These are phyloP conservation scores for Penicillium sp. DNA, from an alignment of 2,329 filamentous ascomycete genomes.

Conservation along the genomic window DNA sequence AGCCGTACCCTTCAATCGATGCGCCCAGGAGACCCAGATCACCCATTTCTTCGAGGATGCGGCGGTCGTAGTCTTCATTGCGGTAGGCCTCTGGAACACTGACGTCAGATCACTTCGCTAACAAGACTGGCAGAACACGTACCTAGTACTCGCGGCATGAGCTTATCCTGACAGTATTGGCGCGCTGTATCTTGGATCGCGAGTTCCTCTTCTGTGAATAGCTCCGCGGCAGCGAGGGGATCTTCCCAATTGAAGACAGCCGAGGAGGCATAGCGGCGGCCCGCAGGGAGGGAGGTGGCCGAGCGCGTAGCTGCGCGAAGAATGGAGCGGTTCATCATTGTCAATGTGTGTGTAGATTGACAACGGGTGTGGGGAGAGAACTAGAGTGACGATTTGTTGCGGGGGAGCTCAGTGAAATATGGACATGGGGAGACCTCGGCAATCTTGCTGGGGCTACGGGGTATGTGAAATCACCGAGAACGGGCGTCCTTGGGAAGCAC, in stretches of 20 bases:
- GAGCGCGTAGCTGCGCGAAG: slow-evolving; percentile 36
- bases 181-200: slow-evolving; percentile 89
- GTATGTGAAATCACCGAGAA: slow-evolving; percentile 19
- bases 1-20: slow-evolving; percentile 83
- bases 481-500: not conserved
- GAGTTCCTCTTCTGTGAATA: slow-evolving; percentile 86
- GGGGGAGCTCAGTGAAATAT: slow-evolving; percentile 29
- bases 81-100: slow-evolving; percentile 71
- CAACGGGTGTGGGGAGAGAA: slow-evolving; percentile 2
- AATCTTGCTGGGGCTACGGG: slow-evolving; percentile 14
- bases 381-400: slow-evolving; percentile 13
- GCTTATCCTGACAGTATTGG: slow-evolving; percentile 87
- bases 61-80: slow-evolving; percentile 81
- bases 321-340: slow-evolving; percentile 36
- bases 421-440: slow-evolving; percentile 30
- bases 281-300: slow-evolving; percentile 23
- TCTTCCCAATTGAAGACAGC: slow-evolving; percentile 85
- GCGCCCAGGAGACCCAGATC: slow-evolving; percentile 86
- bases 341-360: not conserved
- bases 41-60: slow-evolving; percentile 89
- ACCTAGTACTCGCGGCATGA: slow-evolving; percentile 86
- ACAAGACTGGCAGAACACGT: slow-evolving; percentile 34
- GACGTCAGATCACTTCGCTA: not conserved
- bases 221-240: slow-evolving; percentile 71
- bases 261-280: slow-evolving; percentile 33